phyloP scores from a whole-genome alignment of 1,284 basidiomycete species.

The Malassezia nana region DNA sequence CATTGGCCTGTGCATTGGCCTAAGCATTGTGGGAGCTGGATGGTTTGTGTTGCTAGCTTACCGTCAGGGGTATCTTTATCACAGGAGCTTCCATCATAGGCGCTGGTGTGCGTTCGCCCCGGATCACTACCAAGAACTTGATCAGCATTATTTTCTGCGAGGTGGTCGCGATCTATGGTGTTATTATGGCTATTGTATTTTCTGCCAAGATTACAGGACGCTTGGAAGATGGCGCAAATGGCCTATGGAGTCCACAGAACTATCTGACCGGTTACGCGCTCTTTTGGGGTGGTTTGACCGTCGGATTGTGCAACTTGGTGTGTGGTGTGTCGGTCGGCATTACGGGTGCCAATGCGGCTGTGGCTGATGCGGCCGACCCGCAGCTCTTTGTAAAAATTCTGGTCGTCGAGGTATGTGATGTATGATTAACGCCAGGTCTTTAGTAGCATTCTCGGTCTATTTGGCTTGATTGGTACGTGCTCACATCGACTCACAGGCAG shows the following conservation, averaged over 20 bases:
- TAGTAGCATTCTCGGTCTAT: slow-evolving; percentile 41
- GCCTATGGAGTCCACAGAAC: slow-evolving; percentile 35
- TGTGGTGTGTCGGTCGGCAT: slow-evolving; percentile 46
- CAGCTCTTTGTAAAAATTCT: slow-evolving; percentile 47
- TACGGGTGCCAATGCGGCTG: slow-evolving; percentile 44
- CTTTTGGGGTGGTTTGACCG: slow-evolving; percentile 46
- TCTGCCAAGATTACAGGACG: slow-evolving; percentile 43
- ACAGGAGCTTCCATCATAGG: slow-evolving; percentile 90
- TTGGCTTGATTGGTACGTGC: slow-evolving; percentile 37
- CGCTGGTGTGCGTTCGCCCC: slow-evolving; percentile 82
- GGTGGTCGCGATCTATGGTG: slow-evolving; percentile 91
- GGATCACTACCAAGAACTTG: slow-evolving; percentile 93
- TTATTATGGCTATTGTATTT: slow-evolving; percentile 55
- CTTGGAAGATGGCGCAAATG: slow-evolving; percentile 24
- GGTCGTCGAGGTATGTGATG: slow-evolving; percentile 25
- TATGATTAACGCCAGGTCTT: slow-evolving; percentile 25
- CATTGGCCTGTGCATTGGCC: slow-evolving; percentile 81
- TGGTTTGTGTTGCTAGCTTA: slow-evolving; percentile 58
- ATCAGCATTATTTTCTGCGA: slow-evolving; percentile 96
- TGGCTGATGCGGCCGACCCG: slow-evolving; percentile 46
- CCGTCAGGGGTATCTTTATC: slow-evolving; percentile 83
- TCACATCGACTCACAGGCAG: slow-evolving; percentile 6
- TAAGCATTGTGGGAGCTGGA: slow-evolving; percentile 86
- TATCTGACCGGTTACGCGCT: slow-evolving; percentile 44
- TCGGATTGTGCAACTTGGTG: slow-evolving; percentile 44